phyloP scores from a whole-genome alignment of 2,329 filamentous ascomycete genomes.

The Akanthomyces uredinophilus region DNA sequence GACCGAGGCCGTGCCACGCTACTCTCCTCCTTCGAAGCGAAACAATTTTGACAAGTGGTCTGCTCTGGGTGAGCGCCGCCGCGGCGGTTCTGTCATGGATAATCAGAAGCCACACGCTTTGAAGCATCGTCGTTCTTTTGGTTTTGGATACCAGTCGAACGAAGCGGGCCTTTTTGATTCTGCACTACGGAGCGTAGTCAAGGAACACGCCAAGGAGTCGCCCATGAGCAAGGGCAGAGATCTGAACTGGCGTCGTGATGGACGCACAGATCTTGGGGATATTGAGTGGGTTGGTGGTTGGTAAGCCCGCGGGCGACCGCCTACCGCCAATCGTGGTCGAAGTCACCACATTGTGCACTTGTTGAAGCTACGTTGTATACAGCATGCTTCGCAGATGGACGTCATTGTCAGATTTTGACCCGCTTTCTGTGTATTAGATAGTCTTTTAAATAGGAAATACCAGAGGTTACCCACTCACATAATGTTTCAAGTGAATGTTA shows the following conservation, averaged over 20 bases:
- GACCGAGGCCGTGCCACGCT: conserved; percentile 40
- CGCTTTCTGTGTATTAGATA: conserved; percentile 57
- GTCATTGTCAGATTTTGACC: conserved; percentile 40
- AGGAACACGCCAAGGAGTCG: conserved; percentile 48
- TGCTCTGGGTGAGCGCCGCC: conserved; percentile 76
- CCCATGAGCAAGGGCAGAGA: conserved; percentile 56
- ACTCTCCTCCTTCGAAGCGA: conserved; percentile 64
- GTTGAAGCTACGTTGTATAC: conserved; percentile 10
- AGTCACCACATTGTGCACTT: conserved; percentile 27
- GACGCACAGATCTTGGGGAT: conserved; percentile 65
- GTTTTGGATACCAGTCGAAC: conserved; percentile 44
- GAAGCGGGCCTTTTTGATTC: conserved; percentile 45
- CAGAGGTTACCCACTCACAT: conserved; percentile 63
- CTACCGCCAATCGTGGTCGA: conserved; percentile 58
- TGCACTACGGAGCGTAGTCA: conserved; percentile 31
- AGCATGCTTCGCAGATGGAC: conserved; percentile 8
- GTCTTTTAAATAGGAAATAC: conserved; percentile 43
- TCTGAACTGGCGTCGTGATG: conserved; percentile 59
- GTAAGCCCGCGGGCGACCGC: conserved; percentile 42
- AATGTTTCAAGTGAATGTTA: background rate
- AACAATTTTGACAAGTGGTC: conserved; percentile 76
- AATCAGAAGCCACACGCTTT: conserved; percentile 45
- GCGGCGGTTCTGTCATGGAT: conserved; percentile 55
- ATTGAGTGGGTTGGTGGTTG: conserved; percentile 95
- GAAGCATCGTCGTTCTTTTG: conserved; percentile 45